Conservation (phyloP, 164 flowering plant species). For the Malania oleifera region DNA sequence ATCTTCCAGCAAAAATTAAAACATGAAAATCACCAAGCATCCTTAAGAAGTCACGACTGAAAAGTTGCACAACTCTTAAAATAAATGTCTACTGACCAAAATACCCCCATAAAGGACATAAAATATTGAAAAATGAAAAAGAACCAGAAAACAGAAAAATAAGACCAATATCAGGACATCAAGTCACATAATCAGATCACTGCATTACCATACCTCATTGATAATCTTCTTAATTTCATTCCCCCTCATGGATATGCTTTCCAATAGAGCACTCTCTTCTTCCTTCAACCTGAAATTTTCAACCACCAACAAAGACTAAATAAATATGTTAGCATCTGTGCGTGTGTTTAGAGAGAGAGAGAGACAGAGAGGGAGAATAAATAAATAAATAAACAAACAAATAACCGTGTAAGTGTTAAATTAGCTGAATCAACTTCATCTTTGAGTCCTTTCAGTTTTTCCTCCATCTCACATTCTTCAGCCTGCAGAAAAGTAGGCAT, state of each 20-base stretch:
- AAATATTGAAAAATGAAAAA: no score
- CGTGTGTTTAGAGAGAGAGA: neutral
- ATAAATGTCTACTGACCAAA: no score
- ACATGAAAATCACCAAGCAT: no score
- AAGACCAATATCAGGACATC: no score
- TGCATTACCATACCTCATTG: conserved; percentile 42
- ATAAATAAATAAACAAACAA: neutral
- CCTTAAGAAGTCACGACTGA: no score
- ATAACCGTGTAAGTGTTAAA: conserved; percentile 40
- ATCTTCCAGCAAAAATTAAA: no score
- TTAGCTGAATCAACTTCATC: conserved; percentile 47
- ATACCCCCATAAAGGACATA: no score
- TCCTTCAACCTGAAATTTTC: conserved; percentile 51
- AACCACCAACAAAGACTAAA: conserved; percentile 2
- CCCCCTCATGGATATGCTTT: conserved; percentile 24
- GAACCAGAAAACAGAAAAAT: no score
- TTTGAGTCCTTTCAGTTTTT: conserved; percentile 42
- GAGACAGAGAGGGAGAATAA: neutral
- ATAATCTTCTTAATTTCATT: conserved; percentile 31
- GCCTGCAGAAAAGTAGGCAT: conserved; percentile 37
- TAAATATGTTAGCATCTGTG: neutral
- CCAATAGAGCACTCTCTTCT: conserved; percentile 47
- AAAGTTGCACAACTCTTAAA: no score
- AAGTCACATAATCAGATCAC: no score
- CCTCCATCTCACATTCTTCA: conserved; percentile 65